Evolutionary conservation across 2,329 filamentous ascomycete species (phyloP).

Genomic region (Ascochyta rabiei): DNA sequence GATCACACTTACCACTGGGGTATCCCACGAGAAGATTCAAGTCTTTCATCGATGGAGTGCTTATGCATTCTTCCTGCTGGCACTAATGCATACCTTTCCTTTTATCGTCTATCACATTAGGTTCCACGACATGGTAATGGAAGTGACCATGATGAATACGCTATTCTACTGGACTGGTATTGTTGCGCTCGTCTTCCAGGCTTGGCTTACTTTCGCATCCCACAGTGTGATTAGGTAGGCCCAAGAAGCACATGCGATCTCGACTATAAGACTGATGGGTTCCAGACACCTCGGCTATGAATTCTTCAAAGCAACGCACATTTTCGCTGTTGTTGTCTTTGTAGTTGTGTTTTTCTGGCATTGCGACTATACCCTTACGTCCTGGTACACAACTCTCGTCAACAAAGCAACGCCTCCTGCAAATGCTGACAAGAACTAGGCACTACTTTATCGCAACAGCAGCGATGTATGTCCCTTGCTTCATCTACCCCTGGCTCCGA

Average conservation of each 20-base stretch:
- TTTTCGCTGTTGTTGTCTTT: conserved; percentile 60
- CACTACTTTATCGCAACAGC: conserved; percentile 67
- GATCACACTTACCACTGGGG: conserved; percentile 60
- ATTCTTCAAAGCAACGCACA: conserved; percentile 65
- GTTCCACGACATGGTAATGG: conserved; percentile 58
- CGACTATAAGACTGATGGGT: neutral
- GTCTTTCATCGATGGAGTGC: conserved; percentile 38
- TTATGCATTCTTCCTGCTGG: conserved; percentile 61
- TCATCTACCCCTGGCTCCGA: conserved; percentile 54
- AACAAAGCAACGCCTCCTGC: neutral
- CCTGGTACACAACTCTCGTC: conserved; percentile 51
- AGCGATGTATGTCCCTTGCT: conserved; percentile 58
- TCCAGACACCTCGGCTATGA: conserved; percentile 62
- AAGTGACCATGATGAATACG: conserved; percentile 27
- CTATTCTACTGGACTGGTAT: conserved; percentile 63
- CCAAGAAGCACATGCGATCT: neutral
- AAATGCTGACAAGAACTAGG: conserved; percentile 41
- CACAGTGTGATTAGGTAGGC: conserved; percentile 57
- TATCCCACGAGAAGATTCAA: conserved; percentile 64
- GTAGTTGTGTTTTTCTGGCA: conserved; percentile 67
- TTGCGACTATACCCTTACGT: conserved; percentile 61
- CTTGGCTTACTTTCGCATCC: conserved; percentile 63
- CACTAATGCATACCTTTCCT: conserved; percentile 65
- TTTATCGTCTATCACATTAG: conserved; percentile 61
- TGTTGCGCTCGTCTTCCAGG: conserved; percentile 59